Evolutionary conservation across 164 flowering plant species (phyloP), one percentile per base, ranked within the genome.

Genomic region (Protea cynaroides): DNA sequence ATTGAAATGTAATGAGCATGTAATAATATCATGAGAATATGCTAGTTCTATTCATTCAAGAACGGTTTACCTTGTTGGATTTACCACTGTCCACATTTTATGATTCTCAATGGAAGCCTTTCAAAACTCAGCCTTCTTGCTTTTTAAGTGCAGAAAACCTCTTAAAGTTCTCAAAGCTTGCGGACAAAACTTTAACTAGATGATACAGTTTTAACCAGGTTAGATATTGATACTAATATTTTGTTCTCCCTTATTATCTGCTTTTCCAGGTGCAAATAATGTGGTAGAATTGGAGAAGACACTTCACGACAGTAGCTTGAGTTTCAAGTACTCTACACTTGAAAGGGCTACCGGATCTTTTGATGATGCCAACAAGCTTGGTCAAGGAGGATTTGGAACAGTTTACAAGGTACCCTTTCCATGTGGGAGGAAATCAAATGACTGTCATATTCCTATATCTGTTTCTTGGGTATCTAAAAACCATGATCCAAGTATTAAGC

Each of bases 331-430:
- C 71, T 68, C 84, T 19, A 81, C 86, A 40, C 73, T 86, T 19
- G 79, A 84, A 69, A 76, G 70, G 66, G 86, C 91, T 29, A 86
- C 88, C n/a, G 80, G 72, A 18, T 53, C 60, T 67, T 86, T 86
- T 64, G 69, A 25, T 58, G 62, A 72, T 25, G 66, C 67, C 36
- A 61, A 71, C 71, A 82, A 75, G 74, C 79, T 86, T 69, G 91
- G 91, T 25, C 79, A 72, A 52, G 88, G 91, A 68, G 91, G 91
- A 56, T 81, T 68, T 72, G 91, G 88, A 50, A 77, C 75, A 47
- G 87, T 84, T 22, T 86, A 70, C 71, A 84, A 79, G 88, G 91
- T 81, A 63, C 56, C 23, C 63, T 54, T 38, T 21, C 52, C 12
- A 11, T 2, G 24, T 15, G 52, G 15, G 50, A 19, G 11, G 71